Percentiles rank a stretch among this genome's conserved stretches.
These are phyloP conservation scores for Domatiomyces catenatus DNA, from an alignment of 2,329 filamentous ascomycete genomes.

Conservation along the genomic window DNA sequence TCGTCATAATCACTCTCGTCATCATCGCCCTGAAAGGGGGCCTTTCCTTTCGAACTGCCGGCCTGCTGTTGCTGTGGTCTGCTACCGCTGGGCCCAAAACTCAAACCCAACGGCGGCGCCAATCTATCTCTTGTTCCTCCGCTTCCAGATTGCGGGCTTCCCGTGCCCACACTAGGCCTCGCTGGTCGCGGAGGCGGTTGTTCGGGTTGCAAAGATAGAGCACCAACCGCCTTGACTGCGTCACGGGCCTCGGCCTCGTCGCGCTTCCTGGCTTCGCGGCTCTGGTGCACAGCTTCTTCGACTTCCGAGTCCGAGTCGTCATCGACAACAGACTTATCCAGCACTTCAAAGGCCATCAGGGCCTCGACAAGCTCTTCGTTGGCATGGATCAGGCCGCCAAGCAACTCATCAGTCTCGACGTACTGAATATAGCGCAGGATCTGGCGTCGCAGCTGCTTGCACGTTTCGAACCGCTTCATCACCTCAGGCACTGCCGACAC, in stretches of 20 bases:
- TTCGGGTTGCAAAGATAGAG: conserved; percentile 26
- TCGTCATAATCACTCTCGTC: conserved; percentile 41
- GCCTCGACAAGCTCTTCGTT: conserved; percentile 93
- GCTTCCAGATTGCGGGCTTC: not conserved
- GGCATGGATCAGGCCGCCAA: conserved; percentile 78
- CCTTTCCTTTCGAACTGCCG: conserved; percentile 20
- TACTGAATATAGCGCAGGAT: conserved; percentile 86
- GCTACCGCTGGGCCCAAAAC: not conserved
- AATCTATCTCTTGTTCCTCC: not conserved
- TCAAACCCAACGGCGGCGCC: not conserved
- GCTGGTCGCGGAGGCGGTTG: conserved; percentile 32
- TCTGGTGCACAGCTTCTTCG: conserved; percentile 36
- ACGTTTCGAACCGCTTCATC: conserved; percentile 63
- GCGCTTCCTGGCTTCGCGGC: conserved; percentile 11
- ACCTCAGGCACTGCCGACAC: conserved; percentile 73
- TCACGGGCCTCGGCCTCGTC: conserved; percentile 14
- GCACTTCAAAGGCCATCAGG: conserved; percentile 84
- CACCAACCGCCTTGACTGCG: conserved; percentile 30
- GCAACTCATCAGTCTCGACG: conserved; percentile 79
- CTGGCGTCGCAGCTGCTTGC: conserved; percentile 70
- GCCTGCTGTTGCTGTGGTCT: conserved; percentile 21
- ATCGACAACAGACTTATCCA: conserved; percentile 47
- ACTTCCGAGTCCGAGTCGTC: conserved; percentile 51
- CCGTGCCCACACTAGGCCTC: conserved; percentile 15
- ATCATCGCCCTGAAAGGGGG: conserved; percentile 25